phyloP scores from a whole-genome alignment of 192 early-diverging fungal species.

The Phlyctochytrium bullatum region DNA sequence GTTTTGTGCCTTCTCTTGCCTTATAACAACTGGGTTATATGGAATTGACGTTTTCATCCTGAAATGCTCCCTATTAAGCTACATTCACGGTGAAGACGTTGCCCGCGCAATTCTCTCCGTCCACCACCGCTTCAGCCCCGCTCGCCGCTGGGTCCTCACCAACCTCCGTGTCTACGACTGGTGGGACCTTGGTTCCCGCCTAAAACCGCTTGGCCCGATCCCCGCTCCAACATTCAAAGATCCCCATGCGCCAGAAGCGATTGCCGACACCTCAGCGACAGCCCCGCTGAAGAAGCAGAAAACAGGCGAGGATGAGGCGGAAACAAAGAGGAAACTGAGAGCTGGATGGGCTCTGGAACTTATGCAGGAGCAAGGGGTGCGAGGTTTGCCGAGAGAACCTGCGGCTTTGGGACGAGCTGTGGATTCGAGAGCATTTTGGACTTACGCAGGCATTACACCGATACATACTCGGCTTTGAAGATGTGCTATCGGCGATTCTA shows the following conservation, averaged over 20 bases:
- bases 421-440: slow-evolving; percentile 47
- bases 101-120: slow-evolving; percentile 53
- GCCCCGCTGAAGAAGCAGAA: no score
- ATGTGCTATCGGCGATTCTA: no score
- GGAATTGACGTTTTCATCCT: slow-evolving; percentile 15
- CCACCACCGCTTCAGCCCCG: slow-evolving; percentile 25
- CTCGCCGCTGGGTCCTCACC: slow-evolving; percentile 55
- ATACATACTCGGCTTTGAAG: slow-evolving; percentile 7
- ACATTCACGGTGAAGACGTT: slow-evolving; percentile 60
- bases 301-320: slow-evolving; percentile 10
- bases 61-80: slow-evolving; percentile 37
- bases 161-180: slow-evolving; percentile 60
- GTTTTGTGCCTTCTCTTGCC: no score
- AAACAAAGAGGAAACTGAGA: slow-evolving; percentile 9
- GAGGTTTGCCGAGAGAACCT: slow-evolving; percentile 35
- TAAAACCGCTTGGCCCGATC: no score
- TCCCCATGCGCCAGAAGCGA: no score
- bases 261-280: no score
- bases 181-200: slow-evolving; percentile 42
- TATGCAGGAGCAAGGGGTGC: slow-evolving; percentile 23
- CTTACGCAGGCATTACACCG: slow-evolving; percentile 30
- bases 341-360: slow-evolving; percentile 40
- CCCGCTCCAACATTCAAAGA: no score
- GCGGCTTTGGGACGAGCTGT: slow-evolving; percentile 27
- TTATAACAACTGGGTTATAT: no score